phyloP scores from a whole-genome alignment of 192 early-diverging fungal genomes.

The Helicostylum pulchrum region DNA sequence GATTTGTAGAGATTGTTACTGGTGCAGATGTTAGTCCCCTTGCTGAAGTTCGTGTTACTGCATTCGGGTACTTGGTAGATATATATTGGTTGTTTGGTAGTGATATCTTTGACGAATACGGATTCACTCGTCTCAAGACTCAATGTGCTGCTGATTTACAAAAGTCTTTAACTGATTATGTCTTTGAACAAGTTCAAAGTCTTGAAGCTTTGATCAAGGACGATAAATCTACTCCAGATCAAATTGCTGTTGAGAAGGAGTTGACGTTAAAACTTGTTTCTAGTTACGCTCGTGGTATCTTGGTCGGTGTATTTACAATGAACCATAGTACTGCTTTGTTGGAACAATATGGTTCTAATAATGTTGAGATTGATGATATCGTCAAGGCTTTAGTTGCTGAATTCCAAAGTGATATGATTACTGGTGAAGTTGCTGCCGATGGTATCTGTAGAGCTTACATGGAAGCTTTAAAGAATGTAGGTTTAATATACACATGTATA shows the following conservation, averaged over 20 bases:
- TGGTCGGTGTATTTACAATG: constrained; percentile 43
- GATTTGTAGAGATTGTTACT: constrained; percentile 12
- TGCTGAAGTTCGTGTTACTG: neutral
- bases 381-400: constrained; percentile 40
- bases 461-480: constrained; percentile 29
- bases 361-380: constrained; percentile 42
- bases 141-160: constrained; percentile 32
- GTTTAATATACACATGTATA: neutral
- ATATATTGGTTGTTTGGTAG: constrained; percentile 50
- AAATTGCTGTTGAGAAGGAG: constrained; percentile 12
- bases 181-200: constrained; percentile 32
- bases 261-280: constrained; percentile 37
- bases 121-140: constrained; percentile 16
- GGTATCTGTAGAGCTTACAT: constrained; percentile 36
- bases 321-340: constrained; percentile 27
- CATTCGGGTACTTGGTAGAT: constrained; percentile 44
- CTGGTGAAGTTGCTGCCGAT: constrained; percentile 19
- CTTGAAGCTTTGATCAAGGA: neutral
- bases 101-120: constrained; percentile 39
- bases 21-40: constrained; percentile 1
- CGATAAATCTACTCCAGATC: constrained; percentile 17
- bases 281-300: constrained; percentile 39
- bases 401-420: constrained; percentile 33
- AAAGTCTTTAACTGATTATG: constrained; percentile 34
- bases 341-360: constrained; percentile 32